These are phyloP conservation scores for Rusavskia elegans DNA, from an alignment of 495 filamentous ascomycete genomes.

Conservation along the genomic window DNA sequence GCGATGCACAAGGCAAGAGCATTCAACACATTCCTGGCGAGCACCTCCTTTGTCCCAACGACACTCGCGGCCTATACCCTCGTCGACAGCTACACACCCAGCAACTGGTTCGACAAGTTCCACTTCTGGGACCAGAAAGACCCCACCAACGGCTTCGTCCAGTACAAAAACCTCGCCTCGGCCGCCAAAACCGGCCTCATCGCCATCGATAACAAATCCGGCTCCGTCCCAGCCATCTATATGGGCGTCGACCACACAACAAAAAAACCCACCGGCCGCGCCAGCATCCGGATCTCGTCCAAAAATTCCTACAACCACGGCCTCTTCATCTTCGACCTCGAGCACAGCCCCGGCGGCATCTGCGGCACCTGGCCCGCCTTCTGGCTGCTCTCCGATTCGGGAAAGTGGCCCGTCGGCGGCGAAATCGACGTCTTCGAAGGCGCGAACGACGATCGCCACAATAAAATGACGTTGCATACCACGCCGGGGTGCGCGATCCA, in stretches of 20 bases:
- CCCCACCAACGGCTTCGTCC: constrained; percentile 55
- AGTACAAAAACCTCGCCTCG: constrained; percentile 34
- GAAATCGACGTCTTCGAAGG: constrained; percentile 67
- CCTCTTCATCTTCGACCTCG: constrained; percentile 43
- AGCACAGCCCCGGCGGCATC: constrained; percentile 35
- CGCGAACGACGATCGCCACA: constrained; percentile 37
- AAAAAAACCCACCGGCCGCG: constrained; percentile 29
- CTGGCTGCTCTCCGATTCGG: constrained; percentile 35
- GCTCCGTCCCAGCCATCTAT: constrained; percentile 22
- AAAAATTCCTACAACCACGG: constrained; percentile 35
- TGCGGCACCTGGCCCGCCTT: constrained; percentile 47
- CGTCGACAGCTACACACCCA: constrained; percentile 24
- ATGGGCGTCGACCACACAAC: constrained; percentile 27
- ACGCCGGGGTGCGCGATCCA: constrained; percentile 34
- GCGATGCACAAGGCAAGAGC: not conserved
- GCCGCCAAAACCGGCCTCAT: constrained; percentile 41
- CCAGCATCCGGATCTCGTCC: constrained; percentile 38
- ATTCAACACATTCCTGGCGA: not conserved
- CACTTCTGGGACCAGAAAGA: constrained; percentile 34
- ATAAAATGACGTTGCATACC: constrained; percentile 55
- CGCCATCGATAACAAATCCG: constrained; percentile 18
- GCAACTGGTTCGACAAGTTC: constrained; percentile 42
- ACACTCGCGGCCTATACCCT: constrained; percentile 31
- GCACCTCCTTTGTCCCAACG: constrained; percentile 16
- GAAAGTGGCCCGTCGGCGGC: constrained; percentile 50